Percentiles rank a stretch among this genome's conserved stretches.
Conservation (phyloP, 2,329 filamentous ascomycete species). For the Rhytidhysteron rufulum region DNA sequence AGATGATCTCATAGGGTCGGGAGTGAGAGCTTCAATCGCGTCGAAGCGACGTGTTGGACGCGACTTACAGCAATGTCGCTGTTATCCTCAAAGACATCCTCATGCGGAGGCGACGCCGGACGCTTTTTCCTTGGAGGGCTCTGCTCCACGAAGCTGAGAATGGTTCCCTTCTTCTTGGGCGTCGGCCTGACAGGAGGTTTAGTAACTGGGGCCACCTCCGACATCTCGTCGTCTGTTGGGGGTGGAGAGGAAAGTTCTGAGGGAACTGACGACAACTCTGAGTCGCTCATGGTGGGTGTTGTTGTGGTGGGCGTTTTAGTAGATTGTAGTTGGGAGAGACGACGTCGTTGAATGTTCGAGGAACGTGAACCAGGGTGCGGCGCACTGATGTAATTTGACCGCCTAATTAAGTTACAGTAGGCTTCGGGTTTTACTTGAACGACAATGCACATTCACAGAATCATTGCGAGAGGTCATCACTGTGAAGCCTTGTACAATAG, state of each 20-base stretch:
- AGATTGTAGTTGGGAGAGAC: conserved; percentile 15
- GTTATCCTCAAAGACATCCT: conserved; percentile 86
- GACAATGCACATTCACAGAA: no score
- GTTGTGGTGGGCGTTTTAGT: conserved; percentile 5
- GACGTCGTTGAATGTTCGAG: conserved; percentile 7
- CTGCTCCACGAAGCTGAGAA: conserved; percentile 38
- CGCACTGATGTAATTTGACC: conserved; percentile 12
- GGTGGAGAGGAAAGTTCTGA: conserved; percentile 56
- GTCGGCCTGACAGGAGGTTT: conserved; percentile 20
- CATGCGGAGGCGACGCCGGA: conserved; percentile 82
- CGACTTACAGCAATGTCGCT: conserved; percentile 82
- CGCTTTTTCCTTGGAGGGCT: conserved; percentile 63
- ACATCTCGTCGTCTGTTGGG: conserved; percentile 56
- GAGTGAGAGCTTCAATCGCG: conserved; percentile 15
- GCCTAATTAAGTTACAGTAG: no score
- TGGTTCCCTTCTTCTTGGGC: conserved; percentile 27
- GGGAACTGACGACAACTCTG: conserved; percentile 51
- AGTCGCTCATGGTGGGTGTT: conserved; percentile 49
- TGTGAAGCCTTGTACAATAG: no score
- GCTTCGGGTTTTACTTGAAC: no score
- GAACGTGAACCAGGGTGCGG: conserved; percentile 25
- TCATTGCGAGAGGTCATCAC: no score
- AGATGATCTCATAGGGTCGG: conserved; percentile 19
- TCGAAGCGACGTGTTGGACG: conserved; percentile 35
- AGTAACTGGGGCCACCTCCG: conserved; percentile 19